Conservation (phyloP, 2,329 filamentous ascomycete species). For the Cucurbitaria berberidis region DNA sequence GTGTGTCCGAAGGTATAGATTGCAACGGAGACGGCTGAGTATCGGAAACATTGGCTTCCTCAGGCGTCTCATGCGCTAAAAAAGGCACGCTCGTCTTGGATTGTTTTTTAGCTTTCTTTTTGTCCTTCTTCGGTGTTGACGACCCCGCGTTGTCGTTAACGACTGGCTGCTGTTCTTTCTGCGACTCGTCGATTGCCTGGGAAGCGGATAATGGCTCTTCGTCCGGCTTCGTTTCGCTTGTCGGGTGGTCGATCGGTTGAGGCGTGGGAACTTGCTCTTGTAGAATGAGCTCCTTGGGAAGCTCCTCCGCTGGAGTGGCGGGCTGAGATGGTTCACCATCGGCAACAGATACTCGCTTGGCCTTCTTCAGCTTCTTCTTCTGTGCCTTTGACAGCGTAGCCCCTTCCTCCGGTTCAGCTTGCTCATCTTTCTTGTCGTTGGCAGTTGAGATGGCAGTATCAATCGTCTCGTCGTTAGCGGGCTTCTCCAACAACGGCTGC, state of each 20-base stretch:
- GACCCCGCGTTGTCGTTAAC: conserved; percentile 13
- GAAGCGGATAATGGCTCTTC: not conserved
- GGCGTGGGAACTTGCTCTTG: conserved; percentile 3
- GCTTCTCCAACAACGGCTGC: not conserved
- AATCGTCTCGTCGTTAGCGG: not conserved
- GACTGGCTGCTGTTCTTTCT: conserved; percentile 1
- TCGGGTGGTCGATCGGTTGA: not conserved
- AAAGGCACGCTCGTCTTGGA: conserved; percentile 30
- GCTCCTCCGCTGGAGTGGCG: conserved; percentile 14
- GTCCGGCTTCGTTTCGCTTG: conserved; percentile 2
- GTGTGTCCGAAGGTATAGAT: conserved; percentile 38
- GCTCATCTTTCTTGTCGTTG: not conserved
- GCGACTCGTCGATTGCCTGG: not conserved
- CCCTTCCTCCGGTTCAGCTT: conserved; percentile 16
- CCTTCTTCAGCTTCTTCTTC: conserved; percentile 40
- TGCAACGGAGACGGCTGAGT: conserved; percentile 39
- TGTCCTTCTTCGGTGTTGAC: conserved; percentile 26
- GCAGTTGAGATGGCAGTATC: not conserved
- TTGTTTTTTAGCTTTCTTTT: conserved; percentile 32
- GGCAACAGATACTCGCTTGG: conserved; percentile 26
- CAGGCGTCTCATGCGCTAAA: conserved; percentile 43
- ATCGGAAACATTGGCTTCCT: conserved; percentile 41
- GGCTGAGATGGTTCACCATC: conserved; percentile 18
- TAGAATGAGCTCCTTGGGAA: conserved; percentile 2
- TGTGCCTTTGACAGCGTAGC: conserved; percentile 32